Percentiles rank a stretch among this genome's conserved stretches.
Evolutionary conservation across 257 asterid genomes (phyloP).

Genomic region (Solanum chmielewskii): DNA sequence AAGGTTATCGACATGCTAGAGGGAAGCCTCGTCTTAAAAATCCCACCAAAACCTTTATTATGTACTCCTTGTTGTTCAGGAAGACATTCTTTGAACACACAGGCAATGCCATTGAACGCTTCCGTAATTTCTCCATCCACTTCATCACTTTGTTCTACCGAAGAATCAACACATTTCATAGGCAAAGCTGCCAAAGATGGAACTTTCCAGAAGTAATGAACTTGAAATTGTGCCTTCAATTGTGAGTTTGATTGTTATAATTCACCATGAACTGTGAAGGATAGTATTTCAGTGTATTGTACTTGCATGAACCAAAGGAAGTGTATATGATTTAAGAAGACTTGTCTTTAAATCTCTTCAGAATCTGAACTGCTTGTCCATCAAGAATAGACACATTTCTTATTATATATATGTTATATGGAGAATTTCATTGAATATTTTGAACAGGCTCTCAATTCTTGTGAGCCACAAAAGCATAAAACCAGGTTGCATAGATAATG

Average conservation of each 20-base stretch:
- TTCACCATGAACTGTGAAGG: not conserved
- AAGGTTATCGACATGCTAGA: constrained; percentile 17
- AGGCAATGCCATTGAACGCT: not conserved
- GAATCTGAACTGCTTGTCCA: not conserved
- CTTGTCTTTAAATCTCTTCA: not conserved
- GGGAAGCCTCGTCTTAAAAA: not conserved
- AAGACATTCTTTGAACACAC: not conserved
- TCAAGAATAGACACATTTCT: not conserved
- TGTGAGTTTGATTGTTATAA: not conserved
- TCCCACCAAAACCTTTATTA: constrained; percentile 5
- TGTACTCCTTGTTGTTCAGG: not conserved
- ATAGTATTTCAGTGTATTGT: not conserved
- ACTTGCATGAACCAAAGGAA: not conserved
- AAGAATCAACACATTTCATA: not conserved
- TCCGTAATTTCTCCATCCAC: not conserved
- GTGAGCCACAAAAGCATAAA: not conserved
- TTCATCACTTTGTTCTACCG: not conserved
- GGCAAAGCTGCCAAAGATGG: not conserved
- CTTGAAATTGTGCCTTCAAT: not conserved
- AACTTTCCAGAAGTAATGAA: not conserved
- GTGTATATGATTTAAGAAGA: not conserved
- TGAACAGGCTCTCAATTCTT: not conserved
- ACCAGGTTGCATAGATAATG: not conserved
- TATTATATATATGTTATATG: not conserved
- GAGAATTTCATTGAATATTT: not conserved